Evolutionary conservation across 352 stramenopile genomes (phyloP).

Genomic region (Pythium aquatile): DNA sequence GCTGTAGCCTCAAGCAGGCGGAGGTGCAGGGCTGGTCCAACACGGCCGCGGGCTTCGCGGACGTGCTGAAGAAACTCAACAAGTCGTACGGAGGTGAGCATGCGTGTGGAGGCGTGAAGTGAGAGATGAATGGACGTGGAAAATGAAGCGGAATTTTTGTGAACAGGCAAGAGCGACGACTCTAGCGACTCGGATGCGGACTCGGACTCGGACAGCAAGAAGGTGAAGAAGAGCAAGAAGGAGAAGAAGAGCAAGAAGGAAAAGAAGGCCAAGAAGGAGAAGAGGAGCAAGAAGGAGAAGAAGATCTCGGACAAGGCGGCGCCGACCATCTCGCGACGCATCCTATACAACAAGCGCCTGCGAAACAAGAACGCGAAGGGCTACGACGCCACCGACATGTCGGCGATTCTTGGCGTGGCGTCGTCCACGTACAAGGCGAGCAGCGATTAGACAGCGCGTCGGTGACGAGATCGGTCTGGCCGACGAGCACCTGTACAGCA

Average conservation of each 20-base stretch:
- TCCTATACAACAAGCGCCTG: conserved; percentile 81
- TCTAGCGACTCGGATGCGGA: conserved; percentile 30
- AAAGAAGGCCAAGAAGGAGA: conserved; percentile 56
- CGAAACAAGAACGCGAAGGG: conserved; percentile 86
- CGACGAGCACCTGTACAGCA: conserved; percentile 5
- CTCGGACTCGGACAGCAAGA: conserved; percentile 45
- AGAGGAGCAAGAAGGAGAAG: conserved; percentile 53
- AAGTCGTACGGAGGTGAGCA: conserved; percentile 58
- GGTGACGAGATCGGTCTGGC: not conserved
- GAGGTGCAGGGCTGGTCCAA: conserved; percentile 87
- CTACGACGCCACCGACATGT: conserved; percentile 83
- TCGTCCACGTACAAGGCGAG: conserved; percentile 30
- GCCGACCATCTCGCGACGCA: conserved; percentile 51
- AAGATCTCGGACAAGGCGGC: conserved; percentile 33
- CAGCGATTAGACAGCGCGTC: conserved; percentile 7
- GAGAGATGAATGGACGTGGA: not conserved
- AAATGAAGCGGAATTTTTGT: not conserved
- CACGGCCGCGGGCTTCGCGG: conserved; percentile 74
- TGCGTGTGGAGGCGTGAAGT: no score
- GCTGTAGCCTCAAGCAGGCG: conserved; percentile 87
- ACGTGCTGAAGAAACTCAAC: conserved; percentile 86
- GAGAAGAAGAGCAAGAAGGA: conserved; percentile 60
- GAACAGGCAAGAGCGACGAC: conserved; percentile 35
- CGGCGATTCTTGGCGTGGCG: conserved; percentile 79
- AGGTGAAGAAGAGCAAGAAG: conserved; percentile 52